Conservation (phyloP, 2,329 filamentous ascomycete species). For the Paradendryphiella salina region DNA sequence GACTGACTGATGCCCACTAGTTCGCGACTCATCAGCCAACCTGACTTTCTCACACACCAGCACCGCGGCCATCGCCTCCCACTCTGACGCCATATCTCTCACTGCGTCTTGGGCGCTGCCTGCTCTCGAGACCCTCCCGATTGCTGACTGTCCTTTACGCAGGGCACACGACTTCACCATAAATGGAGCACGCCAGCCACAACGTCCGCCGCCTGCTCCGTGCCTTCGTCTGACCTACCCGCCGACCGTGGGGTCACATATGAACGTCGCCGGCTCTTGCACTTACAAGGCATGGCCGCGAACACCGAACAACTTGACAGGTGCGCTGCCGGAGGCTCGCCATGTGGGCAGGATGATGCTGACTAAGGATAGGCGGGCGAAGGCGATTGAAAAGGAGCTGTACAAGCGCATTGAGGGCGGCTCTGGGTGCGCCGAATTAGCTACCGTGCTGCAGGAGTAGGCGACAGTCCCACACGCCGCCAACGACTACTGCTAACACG, state of each 20-base stretch:
- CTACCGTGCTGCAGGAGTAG: conserved; percentile 48
- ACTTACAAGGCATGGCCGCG: conserved; percentile 49
- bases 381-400: conserved; percentile 55
- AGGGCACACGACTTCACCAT: conserved; percentile 49
- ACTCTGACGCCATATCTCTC: conserved; percentile 18
- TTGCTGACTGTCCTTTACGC: conserved; percentile 40
- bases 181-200: conserved; percentile 62
- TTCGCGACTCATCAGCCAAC: conserved; percentile 16
- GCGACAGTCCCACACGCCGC: conserved; percentile 5
- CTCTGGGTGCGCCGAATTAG: conserved; percentile 56
- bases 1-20: conserved; percentile 12
- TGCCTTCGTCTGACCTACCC: conserved; percentile 62
- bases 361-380: conserved; percentile 46
- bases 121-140: conserved; percentile 25
- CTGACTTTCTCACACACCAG: conserved; percentile 20
- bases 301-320: conserved; percentile 56
- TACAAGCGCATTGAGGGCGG: conserved; percentile 55
- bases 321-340: conserved; percentile 44
- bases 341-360: conserved; percentile 17
- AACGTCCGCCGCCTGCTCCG: conserved; percentile 52
- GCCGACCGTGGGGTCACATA: conserved; percentile 57
- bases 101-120: conserved; percentile 33
- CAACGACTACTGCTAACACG: conserved; percentile 21
- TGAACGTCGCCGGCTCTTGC: conserved; percentile 34
- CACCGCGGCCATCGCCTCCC: conserved; percentile 17